These are phyloP conservation scores for Exophiala calicioides DNA, from an alignment of 2,329 filamentous ascomycete genomes.

Conservation along the genomic window DNA sequence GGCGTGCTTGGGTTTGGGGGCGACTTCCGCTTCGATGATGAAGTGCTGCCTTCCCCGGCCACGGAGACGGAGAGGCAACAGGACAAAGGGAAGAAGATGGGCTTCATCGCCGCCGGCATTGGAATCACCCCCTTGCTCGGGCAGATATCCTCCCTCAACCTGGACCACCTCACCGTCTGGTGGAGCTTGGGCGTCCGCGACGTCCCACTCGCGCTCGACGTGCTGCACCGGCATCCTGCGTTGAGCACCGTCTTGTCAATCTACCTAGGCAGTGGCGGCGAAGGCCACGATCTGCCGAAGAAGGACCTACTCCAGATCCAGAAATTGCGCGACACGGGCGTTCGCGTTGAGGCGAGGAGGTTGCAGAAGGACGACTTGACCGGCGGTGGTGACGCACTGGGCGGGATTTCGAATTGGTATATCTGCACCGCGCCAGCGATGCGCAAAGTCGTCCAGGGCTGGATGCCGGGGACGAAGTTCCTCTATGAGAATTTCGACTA, in stretches of 20 bases:
- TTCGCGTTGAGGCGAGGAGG: conserved; percentile 47
- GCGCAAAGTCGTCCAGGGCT: conserved; percentile 52
- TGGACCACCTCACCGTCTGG: conserved; percentile 56
- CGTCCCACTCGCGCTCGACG: conserved; percentile 61
- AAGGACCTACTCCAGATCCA: conserved; percentile 40
- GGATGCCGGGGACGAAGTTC: conserved; percentile 58
- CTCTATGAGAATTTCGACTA: conserved; percentile 65
- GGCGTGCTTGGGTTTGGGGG: conserved; percentile 74
- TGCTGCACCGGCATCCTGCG: conserved; percentile 54
- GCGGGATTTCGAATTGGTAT: conserved; percentile 62
- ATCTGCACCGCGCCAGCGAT: conserved; percentile 58
- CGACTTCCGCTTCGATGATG: conserved; percentile 51
- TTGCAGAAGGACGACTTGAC: conserved; percentile 51
- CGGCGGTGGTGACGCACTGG: conserved; percentile 35
- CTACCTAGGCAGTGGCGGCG: conserved; percentile 68
- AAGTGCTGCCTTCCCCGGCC: no score
- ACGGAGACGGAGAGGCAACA: no score
- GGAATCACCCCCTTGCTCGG: conserved; percentile 81
- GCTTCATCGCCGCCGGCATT: conserved; percentile 75
- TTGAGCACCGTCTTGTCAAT: conserved; percentile 58
- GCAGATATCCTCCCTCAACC: conserved; percentile 59
- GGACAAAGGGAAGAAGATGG: conserved; percentile 40
- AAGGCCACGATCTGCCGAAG: conserved; percentile 37
- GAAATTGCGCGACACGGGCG: conserved; percentile 33
- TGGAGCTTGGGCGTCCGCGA: conserved; percentile 70